Percentiles rank a stretch among this genome's conserved stretches.
These are phyloP conservation scores for Letharia lupina DNA, from an alignment of 495 filamentous ascomycete species.

Conservation along the genomic window DNA sequence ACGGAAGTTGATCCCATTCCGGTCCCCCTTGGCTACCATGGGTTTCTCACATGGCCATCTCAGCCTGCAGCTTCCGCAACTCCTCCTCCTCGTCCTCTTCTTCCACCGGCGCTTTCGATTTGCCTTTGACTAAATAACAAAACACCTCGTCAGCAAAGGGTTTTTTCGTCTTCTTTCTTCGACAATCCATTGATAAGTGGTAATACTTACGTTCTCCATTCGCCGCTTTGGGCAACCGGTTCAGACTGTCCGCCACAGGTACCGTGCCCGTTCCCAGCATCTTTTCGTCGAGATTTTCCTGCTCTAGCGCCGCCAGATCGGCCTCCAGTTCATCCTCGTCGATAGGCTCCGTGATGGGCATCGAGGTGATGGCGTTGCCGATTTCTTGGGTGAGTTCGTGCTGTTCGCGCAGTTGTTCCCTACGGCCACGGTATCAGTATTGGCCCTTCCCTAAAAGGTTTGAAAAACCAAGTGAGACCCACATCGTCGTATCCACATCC, in stretches of 20 bases:
- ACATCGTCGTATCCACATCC: conserved; percentile 94
- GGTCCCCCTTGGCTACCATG: no score
- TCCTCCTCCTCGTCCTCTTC: conserved; percentile 96
- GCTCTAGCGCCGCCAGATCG: conserved; percentile 69
- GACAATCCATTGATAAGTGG: conserved; percentile 1
- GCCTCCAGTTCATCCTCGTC: conserved; percentile 83
- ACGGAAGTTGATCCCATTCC: background rate
- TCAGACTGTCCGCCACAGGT: conserved; percentile 60
- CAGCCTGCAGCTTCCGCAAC: conserved; percentile 83
- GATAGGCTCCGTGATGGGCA: conserved; percentile 57
- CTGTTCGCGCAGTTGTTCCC: conserved; percentile 89
- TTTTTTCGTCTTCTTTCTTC: conserved; percentile 15
- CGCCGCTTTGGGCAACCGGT: conserved; percentile 61
- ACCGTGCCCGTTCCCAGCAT: conserved; percentile 85
- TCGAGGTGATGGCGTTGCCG: conserved; percentile 67
- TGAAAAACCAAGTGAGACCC: conserved; percentile 33
- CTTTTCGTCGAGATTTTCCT: conserved; percentile 81
- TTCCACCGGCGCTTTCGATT: conserved; percentile 52
- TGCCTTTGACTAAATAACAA: conserved; percentile 41
- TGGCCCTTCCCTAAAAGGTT: background rate
- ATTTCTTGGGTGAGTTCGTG: conserved; percentile 91
- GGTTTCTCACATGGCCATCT: conserved; percentile 80
- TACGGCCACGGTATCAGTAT: conserved; percentile 31
- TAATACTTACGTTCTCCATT: conserved; percentile 63
- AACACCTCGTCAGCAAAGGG: background rate